Percentiles rank a stretch among this genome's conserved stretches.
Evolutionary conservation across 2,329 filamentous ascomycete species (phyloP).

Genomic region (Epichloe scottii): DNA sequence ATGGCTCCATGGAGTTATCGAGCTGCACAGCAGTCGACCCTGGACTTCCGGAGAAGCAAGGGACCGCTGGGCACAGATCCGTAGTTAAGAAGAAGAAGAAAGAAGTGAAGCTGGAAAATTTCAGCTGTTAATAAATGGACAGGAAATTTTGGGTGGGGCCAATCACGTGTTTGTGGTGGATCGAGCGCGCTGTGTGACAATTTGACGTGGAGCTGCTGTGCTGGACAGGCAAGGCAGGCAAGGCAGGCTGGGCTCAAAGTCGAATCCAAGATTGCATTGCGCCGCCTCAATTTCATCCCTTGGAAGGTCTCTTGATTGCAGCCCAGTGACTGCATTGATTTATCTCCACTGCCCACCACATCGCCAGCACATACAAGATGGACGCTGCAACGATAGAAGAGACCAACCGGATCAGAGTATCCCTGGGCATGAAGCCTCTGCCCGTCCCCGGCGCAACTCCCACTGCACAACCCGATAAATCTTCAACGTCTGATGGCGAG

Average conservation of each 20-base stretch:
- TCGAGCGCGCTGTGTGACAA: background rate
- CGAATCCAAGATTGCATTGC: background rate
- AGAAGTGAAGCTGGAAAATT: constrained; percentile 18
- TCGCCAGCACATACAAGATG: constrained; percentile 22
- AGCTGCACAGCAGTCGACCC: constrained; percentile 76
- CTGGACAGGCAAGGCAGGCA: background rate
- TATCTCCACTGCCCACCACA: background rate
- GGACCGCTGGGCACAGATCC: constrained; percentile 84
- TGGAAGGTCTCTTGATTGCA: background rate
- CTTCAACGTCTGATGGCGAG: constrained; percentile 47
- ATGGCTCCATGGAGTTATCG: constrained; percentile 77
- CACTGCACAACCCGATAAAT: constrained; percentile 17
- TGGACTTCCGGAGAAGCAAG: constrained; percentile 36
- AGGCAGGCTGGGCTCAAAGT: background rate
- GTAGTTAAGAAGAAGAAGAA: constrained; percentile 31
- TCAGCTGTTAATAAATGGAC: constrained; percentile 9
- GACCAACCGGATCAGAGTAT: constrained; percentile 81
- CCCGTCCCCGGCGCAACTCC: constrained; percentile 59
- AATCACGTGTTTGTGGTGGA: constrained; percentile 3
- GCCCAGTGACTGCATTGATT: background rate
- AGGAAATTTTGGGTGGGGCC: constrained; percentile 5
- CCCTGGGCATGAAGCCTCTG: constrained; percentile 80
- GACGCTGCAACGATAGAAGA: constrained; percentile 74
- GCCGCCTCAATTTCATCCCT: background rate
- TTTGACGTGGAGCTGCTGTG: background rate